Conservation (phyloP, 257 asterid species). For the Nicotiana otophora region DNA sequence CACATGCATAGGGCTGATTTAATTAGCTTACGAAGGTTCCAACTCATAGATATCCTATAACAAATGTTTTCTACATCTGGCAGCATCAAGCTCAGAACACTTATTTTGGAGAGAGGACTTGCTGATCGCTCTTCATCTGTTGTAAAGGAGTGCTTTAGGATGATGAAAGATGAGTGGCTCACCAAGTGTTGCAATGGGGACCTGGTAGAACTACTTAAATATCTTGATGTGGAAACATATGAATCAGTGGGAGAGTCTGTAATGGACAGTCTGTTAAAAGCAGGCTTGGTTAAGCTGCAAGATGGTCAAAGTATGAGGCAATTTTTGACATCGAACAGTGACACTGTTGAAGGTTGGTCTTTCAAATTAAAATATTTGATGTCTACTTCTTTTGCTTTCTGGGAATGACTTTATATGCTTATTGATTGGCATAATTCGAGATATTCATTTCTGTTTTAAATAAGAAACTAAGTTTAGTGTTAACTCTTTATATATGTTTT, state of each 20-base stretch:
- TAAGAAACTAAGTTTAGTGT: neutral
- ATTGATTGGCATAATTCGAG: neutral
- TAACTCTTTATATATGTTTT: neutral
- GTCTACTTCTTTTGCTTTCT: neutral
- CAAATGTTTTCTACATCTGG: conserved; percentile 15
- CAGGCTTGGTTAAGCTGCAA: conserved; percentile 54
- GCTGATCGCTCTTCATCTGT: conserved; percentile 81
- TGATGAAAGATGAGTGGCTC: conserved; percentile 94
- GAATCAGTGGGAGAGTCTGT: conserved; percentile 82
- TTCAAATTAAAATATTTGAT: neutral
- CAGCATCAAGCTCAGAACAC: conserved; percentile 89
- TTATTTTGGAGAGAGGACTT: conserved; percentile 87
- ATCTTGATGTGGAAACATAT: conserved; percentile 95
- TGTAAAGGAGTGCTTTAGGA: conserved; percentile 67
- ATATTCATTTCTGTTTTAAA: neutral
- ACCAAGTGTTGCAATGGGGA: conserved; percentile 71
- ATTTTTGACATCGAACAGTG: conserved; percentile 34
- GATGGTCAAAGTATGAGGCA: conserved; percentile 58
- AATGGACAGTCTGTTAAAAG: conserved; percentile 57
- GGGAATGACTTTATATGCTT: neutral
- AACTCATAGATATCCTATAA: neutral
- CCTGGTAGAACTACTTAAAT: conserved; percentile 66
- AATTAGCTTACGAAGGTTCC: neutral
- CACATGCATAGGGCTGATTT: too few species aligned
- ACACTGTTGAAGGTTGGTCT: conserved; percentile 55